Evolutionary conservation across 2,329 filamentous ascomycete genomes (phyloP).

Genomic region (Ascocoryne sarcoides): DNA sequence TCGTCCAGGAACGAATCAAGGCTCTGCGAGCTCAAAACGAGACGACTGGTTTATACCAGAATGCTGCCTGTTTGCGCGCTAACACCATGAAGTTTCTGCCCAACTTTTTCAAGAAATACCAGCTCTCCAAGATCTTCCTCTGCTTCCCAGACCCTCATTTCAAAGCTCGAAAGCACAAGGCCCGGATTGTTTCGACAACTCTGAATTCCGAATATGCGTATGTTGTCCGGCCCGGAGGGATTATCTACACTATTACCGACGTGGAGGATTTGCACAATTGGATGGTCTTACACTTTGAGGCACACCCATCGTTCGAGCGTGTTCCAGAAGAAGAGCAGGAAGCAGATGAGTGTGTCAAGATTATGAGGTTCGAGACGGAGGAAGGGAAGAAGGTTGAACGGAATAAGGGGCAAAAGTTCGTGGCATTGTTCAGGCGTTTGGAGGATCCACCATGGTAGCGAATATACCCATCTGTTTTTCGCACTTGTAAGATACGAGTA

Average conservation of each 20-base stretch:
- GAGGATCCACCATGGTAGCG: conserved; percentile 49
- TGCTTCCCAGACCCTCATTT: conserved; percentile 99
- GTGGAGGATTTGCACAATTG: conserved; percentile 88
- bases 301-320: conserved; percentile 70
- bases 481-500: too few species aligned
- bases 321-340: conserved; percentile 59
- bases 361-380: conserved; percentile 81
- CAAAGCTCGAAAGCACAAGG: conserved; percentile 95
- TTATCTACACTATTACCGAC: conserved; percentile 95
- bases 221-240: conserved; percentile 70
- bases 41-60: conserved; percentile 57
- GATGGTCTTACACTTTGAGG: conserved; percentile 83
- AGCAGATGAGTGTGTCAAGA: conserved; percentile 58
- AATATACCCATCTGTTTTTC: background rate
- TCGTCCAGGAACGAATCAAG: conserved; percentile 77
- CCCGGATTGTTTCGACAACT: conserved; percentile 81
- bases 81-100: conserved; percentile 99
- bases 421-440: conserved; percentile 75
- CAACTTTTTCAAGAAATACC: conserved; percentile 79
- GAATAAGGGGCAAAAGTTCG: conserved; percentile 84
- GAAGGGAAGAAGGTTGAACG: conserved; percentile 94
- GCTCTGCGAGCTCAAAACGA: conserved; percentile 64
- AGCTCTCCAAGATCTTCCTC: conserved; percentile 87
- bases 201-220: conserved; percentile 92
- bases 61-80: conserved; percentile 78